Base-by-base conservation (phyloP, 1,284 basidiomycete species). In the Dichomitus squalens region DNA sequence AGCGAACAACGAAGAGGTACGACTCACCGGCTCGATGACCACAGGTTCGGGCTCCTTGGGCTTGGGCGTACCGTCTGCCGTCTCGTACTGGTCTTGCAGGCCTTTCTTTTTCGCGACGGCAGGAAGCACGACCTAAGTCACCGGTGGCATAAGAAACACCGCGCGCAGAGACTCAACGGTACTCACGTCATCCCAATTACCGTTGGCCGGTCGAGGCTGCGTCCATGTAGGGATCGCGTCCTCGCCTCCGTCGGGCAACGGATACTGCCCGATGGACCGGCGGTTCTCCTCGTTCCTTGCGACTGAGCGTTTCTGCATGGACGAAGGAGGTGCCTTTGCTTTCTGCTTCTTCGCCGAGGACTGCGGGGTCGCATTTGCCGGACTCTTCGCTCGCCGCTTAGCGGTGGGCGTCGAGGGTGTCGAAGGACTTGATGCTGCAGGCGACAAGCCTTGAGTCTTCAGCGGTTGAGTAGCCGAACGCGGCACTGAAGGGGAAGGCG, bases 21-120 rank as follows among this genome's bases (percentile, higher is more conserved):
- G 18, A 63, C 72, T 57, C 66, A 89, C 87, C 33, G 87, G 87
- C 66, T 79, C 84, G 66, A 18, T 72, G 61, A 49, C 63, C 38
- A 46, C 55, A 12, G 50, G 55, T 35, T 64, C 53, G 18, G 64
- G 55, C 7, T 75, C 72, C 67, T 74, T 83, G 38, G 81, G 78
- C 64, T 80, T 78, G 27, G 85, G 80, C 64, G 80, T 85, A 11
- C 87, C 87, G 68, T 85, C 81, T 16, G 81, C 86, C 52, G 81
- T 78, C 60, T 85, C 80, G 64, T 87, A 90, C 59, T 86, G 80
- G 39, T 79, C 82, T 54, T 88, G 84, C 43, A 92, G 69, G 9
- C 91, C 92, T 67, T 87, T 87, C 76, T 93, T 93, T 59, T 90
- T 82, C 16, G 93, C 92, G 4, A 95, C 89, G 3, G 88, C 90